phyloP scores from a whole-genome alignment of 139 green algal species.

The Eudorina sp. region DNA sequence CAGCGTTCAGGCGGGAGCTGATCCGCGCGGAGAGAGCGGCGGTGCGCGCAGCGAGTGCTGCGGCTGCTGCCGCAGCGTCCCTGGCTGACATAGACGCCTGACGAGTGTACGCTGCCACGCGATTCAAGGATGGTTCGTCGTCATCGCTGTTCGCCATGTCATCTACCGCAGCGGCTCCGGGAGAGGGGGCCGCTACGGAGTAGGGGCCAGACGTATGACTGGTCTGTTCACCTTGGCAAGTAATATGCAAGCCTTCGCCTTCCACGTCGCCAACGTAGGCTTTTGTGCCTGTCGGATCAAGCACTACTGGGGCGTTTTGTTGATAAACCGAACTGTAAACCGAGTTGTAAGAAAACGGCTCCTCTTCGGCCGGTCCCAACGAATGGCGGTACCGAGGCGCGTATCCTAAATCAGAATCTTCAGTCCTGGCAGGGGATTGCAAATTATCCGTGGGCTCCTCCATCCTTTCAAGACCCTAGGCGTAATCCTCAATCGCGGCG shows the following conservation, averaged over 20 bases:
- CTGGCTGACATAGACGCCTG: not conserved
- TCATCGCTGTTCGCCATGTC: not conserved
- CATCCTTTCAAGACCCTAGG: not conserved
- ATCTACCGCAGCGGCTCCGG: not conserved
- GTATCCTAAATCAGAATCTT: not conserved
- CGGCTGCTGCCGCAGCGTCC: not conserved
- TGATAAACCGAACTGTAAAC: slow-evolving; percentile 18
- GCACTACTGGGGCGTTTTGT: not conserved
- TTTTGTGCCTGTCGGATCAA: no score
- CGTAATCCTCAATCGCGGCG: no score
- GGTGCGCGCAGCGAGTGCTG: not conserved
- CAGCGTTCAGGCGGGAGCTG: not conserved
- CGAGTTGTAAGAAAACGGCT: not conserved
- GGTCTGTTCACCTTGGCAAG: no score
- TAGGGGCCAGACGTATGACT: no score
- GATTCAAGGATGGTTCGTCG: not conserved
- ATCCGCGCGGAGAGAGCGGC: slow-evolving; percentile 14
- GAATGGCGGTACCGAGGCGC: not conserved
- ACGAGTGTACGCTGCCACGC: not conserved
- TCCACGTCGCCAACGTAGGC: no score
- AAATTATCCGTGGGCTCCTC: not conserved
- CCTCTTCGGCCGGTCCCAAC: not conserved
- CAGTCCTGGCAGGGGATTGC: not conserved
- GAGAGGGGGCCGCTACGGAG: not conserved
- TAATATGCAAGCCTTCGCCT: no score